Evolutionary conservation across 83 land plant species (phyloP), one percentile per base, ranked within the genome.

Genomic region (Picea mariana): DNA sequence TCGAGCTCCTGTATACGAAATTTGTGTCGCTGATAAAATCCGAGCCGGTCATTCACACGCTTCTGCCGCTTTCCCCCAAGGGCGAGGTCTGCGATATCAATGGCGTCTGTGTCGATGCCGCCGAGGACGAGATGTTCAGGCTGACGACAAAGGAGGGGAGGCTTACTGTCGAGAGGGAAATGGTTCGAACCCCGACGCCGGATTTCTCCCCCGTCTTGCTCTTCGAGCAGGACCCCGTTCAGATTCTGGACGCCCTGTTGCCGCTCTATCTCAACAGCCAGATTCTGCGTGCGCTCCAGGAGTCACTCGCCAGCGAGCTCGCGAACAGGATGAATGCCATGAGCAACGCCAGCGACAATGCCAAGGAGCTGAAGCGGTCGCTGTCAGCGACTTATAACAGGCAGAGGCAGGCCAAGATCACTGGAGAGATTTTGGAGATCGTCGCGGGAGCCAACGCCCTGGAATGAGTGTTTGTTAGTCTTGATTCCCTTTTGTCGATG

Each of bases 391-490:
- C 75, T 23, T 91, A 91, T 83, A 91, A 91, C 82, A 68, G 93
- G 79, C 86, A 88, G 82, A 82, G 97, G 24, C 97, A 94, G 68
- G 97, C 97, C 49, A 94, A 94, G 86, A 91, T 94, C 82, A 94
- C 97, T 0, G 93, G 95, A 1, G 97, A 94, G 82, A 84, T 94
- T 31, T 78, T 91, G 64, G 93, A 91, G 84, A 90, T 91, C 38
- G 90, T 91, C 34, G 93, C 93, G 11, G 93, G 93, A 11, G 92
- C 93, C 27, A 81, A 83, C 4, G 92, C 87, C 16, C 58, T 76
- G 7, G 58, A 52, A 0, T 52, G 58, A 52, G 58, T 11, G 58
- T 52, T 52, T 11, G 58, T 52, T 52, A 11, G 13, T 52, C 15
- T 52, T 52, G 15, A 52, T 52, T 52, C 13, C 58, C 58, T 11